Evolutionary conservation across 1,139 yeast genomes (phyloP), one percentile per base, ranked within the genome.

Genomic region (Lodderomyces metapsilosis): DNA sequence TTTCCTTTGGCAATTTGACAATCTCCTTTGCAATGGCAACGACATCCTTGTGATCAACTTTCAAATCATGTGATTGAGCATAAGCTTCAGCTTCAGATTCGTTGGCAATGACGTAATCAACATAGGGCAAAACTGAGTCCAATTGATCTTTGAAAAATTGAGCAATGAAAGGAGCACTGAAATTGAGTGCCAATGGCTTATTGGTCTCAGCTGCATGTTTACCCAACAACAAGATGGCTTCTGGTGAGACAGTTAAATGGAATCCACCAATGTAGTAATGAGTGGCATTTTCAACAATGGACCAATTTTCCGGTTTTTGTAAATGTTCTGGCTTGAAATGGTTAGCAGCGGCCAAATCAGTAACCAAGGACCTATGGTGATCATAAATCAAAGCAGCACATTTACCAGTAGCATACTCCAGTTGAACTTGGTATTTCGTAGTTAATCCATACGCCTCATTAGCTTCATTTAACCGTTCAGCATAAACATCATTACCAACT

Each of bases 311-410:
- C 51, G 95, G 88, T 61, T 79, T 78, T 61, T 88, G 82, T 61
- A 92, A 78, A 67, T 94, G 98, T 44, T 80, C 80, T 41, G 92
- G 83, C 62, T 84, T 86, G 82, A 91, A 94, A 68, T 88, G 95
- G 76, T 92, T 92, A 54, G 98, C 98, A 54, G 99, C 99, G 57
- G 88, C 97, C 58, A 92, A 79, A 62, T 94, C 98, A 41, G 99
- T 92, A 51, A 81, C 97, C 61, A 92, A 75, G 24, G 98, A 92
- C 69, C 99, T 83, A 78, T 89, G 74, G 58, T 77, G 79, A 46
- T 94, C 95, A 47, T 83, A 83, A 63, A 92, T 86, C 61, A 94
- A 76, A 51, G 96, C 98, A 48, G 98, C 99, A 74, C 99, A 92
- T 67, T 91, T 92, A 58, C 99, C 99, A 45, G 99, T 94, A 52